Base-by-base conservation (phyloP, 345 rosid genomes). In the Isatis tinctoria region DNA sequence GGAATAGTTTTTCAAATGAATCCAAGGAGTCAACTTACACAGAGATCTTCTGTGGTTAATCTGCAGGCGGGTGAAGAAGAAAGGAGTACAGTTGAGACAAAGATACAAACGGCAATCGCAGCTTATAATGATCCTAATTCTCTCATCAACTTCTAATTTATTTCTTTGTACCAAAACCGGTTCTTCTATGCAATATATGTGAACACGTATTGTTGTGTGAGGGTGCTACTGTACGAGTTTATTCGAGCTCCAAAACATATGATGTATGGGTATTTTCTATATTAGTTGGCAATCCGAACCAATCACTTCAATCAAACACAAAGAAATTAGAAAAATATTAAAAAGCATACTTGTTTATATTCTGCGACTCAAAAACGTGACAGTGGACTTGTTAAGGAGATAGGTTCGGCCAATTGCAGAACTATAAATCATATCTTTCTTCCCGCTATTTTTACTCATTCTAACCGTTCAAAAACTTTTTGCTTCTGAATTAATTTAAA, bases 1-100 rank as follows among this genome's bases (percentile, higher is more conserved):
- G 18, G 43, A 39, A 37, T 37, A 13, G 13, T 43, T 14, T 40
- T 40, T 0, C 12, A 40, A 40, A 2, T 43, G 0, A 43, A 43
- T 14, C n/a, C 2, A 43, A n/a, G 4, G 16, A 43, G 8, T 14
- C 47, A 43, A 44, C 49, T 47, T 17, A 47, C 8, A 18, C 18
- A 5, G 52, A 17, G 24, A 18, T 45, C 18, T 47, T 18, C 52
- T 18, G 11, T 48, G 27, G 12, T 48, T 65, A 54, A 43, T 20
- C 7, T 47, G 54, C 87, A 88, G 94, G 91, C 82, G 13, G 87
- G 81, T 24, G 89, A 88, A 77, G 82, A 81, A 9, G 94, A 87
- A 69, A 85, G 67, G 54, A 86, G 63, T 36, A 14, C 68, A 32
- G 41, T 88, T 62, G 82, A 79, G 75, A 59, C 65, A 3, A 80